A percentile compares a stretch with the other conserved stretches of the same genome.
phyloP scores from a whole-genome alignment of 768 basidiomycete species.

The Asterophora parasitica region DNA sequence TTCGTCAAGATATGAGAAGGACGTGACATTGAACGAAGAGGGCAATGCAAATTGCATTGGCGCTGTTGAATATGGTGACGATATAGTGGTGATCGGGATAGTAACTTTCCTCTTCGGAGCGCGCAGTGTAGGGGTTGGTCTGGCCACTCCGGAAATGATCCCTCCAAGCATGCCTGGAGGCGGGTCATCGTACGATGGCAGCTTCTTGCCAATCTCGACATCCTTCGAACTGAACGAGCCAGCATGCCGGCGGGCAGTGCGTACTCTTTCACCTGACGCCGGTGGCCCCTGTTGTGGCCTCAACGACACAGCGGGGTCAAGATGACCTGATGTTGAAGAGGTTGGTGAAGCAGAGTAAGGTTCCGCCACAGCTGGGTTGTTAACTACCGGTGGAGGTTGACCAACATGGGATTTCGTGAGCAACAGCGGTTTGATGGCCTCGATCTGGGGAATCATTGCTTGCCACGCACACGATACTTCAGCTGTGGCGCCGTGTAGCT shows the following conservation, averaged over 20 bases:
- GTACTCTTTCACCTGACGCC: conserved; percentile 32
- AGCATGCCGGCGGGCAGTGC: conserved; percentile 74
- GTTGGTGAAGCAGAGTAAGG: neutral
- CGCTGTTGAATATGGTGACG: conserved; percentile 28
- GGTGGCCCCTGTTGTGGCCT: conserved; percentile 11
- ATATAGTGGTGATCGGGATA: conserved; percentile 27
- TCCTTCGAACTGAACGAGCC: conserved; percentile 96
- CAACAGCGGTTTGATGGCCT: conserved; percentile 63
- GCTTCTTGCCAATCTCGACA: conserved; percentile 78
- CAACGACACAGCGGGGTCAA: conserved; percentile 17
- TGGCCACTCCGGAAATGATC: conserved; percentile 29
- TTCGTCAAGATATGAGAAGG: conserved; percentile 10
- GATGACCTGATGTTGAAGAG: conserved; percentile 1
- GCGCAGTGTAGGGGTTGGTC: conserved; percentile 38
- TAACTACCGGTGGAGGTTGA: conserved; percentile 16
- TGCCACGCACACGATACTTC: conserved; percentile 89
- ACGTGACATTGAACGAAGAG: conserved; percentile 15
- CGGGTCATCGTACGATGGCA: conserved; percentile 60
- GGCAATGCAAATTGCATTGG: conserved; percentile 37
- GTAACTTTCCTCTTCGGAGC: conserved; percentile 47
- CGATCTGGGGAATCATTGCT: conserved; percentile 64
- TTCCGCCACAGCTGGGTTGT: conserved; percentile 2
- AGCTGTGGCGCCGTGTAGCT: conserved; percentile 84
- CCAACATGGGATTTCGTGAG: conserved; percentile 25
- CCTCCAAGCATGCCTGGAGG: conserved; percentile 35